Base-by-base conservation (phyloP, 2,329 filamentous ascomycete species). In the Phaeosphaeriaceae sp. region DNA sequence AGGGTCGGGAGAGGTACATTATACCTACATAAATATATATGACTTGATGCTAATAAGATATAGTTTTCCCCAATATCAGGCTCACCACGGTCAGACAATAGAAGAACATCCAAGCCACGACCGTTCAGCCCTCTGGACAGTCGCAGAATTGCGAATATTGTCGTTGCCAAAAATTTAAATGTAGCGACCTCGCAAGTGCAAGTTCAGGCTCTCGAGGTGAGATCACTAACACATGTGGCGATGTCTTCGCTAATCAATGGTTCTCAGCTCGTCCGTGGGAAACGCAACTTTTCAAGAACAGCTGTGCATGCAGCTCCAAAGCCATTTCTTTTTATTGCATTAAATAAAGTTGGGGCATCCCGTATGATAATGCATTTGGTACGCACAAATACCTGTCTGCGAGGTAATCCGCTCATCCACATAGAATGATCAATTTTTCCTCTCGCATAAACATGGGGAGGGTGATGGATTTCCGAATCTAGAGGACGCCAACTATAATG, bases 391-490 rank as follows among this genome's bases (percentile, higher is more conserved):
- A 11, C 17, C 30, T 15, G 12, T 35, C 76, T 79, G 4, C 3
- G 1, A 32, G 29, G 18, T 0, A 15, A 15, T 3, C 23, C 33
- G 3, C 87, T 41, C 81, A 63, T 74, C 11, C 73, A 26, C 81
- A 86, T 81, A 90, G 72, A 95, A 92, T 63, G 91, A 97, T 50
- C 85, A 89, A 56, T 87, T 97, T 59, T 90, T 92, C 68, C 86
- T 97, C 49, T 93, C 90, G 0, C 92, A 97, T 71, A 90, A 87
- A 76, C 92, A 97, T 64, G 82, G 87, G 48, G 79, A 83, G 3
- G 77, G 81, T 1, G 85, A 93, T 67, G 90, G 88, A 0, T 88
- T 92, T 54, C 81, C 86, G 4, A 89, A 94, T 56, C 72, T 93
- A 0, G 89, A 95, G 51, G 87, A 90, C 29, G 36, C 62, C 7